Conservation (phyloP, 2,329 filamentous ascomycete genomes). For the Onygena corvina region DNA sequence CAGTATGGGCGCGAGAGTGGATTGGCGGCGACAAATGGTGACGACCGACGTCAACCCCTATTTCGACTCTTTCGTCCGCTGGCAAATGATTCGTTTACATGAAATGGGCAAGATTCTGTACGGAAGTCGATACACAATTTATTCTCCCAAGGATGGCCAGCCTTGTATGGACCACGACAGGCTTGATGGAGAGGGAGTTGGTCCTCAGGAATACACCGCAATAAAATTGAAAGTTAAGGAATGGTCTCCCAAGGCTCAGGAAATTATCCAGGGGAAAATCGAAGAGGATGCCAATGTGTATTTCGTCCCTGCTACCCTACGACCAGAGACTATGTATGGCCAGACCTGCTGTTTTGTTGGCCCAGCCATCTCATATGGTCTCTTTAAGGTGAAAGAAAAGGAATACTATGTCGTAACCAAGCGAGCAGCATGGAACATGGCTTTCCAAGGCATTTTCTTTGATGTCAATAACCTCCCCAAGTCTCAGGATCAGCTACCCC, state of each 20-base stretch:
- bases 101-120: conserved; percentile 88
- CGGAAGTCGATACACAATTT: conserved; percentile 85
- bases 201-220: conserved; percentile 82
- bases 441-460: conserved; percentile 77
- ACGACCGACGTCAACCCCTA: conserved; percentile 95
- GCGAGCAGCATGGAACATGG: conserved; percentile 83
- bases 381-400: conserved; percentile 66
- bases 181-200: conserved; percentile 66
- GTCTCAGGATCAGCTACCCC: conserved; percentile 59
- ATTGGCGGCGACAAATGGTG: conserved; percentile 86
- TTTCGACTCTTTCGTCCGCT: conserved; percentile 88
- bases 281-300: conserved; percentile 69
- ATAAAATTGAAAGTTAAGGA: conserved; percentile 84
- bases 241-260: conserved; percentile 67
- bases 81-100: conserved; percentile 92
- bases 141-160: conserved; percentile 79
- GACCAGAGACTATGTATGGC: conserved; percentile 98
- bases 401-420: conserved; percentile 79
- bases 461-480: conserved; percentile 36
- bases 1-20: conserved; percentile 73
- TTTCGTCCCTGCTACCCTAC: conserved; percentile 80
- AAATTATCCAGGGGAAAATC: conserved; percentile 62
- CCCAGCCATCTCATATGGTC: conserved; percentile 67
- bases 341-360: conserved; percentile 94
- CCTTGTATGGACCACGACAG: conserved; percentile 82